Percentiles rank a stretch among this genome's conserved stretches.
phyloP scores from a whole-genome alignment of 2,329 filamentous ascomycete genomes.

The Cladosporium sp. region DNA sequence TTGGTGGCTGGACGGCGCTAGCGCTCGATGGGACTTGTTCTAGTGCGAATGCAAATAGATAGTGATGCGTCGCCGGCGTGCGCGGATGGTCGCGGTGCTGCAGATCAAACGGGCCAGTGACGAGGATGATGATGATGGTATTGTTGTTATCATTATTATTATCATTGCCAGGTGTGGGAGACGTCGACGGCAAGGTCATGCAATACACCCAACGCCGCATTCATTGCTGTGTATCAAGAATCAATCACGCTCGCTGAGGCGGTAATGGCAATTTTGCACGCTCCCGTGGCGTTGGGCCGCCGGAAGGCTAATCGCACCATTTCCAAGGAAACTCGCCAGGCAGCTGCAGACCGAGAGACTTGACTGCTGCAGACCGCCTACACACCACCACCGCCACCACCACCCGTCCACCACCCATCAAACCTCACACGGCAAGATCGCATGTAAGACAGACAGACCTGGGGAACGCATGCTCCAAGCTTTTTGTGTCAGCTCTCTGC shows the following conservation, averaged over 20 bases:
- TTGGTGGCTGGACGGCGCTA: conserved; percentile 16
- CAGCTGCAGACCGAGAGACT: neutral
- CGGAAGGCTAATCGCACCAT: neutral
- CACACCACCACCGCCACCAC: neutral
- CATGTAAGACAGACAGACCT: neutral
- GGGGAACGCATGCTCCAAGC: conserved; percentile 8
- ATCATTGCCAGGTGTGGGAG: neutral
- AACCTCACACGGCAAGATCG: neutral
- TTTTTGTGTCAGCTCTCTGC: neutral
- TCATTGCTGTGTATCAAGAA: neutral
- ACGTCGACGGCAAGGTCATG: neutral
- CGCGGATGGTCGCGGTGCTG: neutral
- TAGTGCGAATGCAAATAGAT: conserved; percentile 18
- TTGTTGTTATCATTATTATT: neutral
- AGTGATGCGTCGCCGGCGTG: neutral
- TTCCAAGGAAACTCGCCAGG: conserved; percentile 8
- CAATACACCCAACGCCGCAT: neutral
- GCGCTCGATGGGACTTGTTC: conserved; percentile 8
- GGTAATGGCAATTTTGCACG: neutral
- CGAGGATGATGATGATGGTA: neutral
- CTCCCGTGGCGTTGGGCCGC: neutral
- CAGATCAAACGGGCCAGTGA: neutral
- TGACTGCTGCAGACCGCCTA: neutral
- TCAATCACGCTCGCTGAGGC: neutral
- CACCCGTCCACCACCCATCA: neutral